Evolutionary conservation across 2,329 filamentous ascomycete genomes (phyloP).

Genomic region (Sporothrix phasma): DNA sequence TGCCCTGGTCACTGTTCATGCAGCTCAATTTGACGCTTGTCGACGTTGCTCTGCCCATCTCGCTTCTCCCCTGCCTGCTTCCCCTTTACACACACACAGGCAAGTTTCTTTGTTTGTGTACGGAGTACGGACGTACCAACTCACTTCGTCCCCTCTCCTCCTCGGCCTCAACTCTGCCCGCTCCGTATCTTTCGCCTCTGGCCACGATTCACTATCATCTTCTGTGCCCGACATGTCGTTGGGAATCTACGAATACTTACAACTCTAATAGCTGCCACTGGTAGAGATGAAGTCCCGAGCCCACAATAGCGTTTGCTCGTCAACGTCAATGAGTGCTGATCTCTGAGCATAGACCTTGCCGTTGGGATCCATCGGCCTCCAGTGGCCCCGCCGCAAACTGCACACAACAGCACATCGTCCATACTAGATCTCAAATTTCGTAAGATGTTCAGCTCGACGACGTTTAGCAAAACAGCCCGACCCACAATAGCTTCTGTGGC

Average conservation of each 20-base stretch:
- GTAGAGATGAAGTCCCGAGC: neutral
- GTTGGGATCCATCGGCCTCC: neutral
- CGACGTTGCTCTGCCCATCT: neutral
- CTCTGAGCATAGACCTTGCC: neutral
- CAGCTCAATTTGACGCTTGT: constrained; percentile 29
- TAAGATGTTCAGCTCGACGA: neutral
- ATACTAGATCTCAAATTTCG: neutral
- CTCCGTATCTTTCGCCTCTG: neutral
- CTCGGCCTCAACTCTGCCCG: constrained; percentile 6
- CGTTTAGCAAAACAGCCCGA: neutral
- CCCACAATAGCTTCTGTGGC: neutral
- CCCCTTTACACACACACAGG: neutral
- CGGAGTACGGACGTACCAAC: too few species aligned
- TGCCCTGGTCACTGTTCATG: constrained; percentile 32
- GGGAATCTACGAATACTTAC: too few species aligned
- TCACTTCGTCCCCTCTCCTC: constrained; percentile 9
- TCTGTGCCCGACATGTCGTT: too few species aligned
- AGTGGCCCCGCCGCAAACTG: neutral
- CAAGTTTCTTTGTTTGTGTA: too few species aligned
- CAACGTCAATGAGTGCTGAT: neutral
- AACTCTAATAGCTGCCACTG: neutral
- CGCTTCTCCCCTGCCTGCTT: neutral
- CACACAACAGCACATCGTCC: neutral
- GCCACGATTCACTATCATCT: neutral
- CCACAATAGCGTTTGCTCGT: neutral